Conservation (phyloP, 345 rosid genomes). For the Hypericum androsaemum region DNA sequence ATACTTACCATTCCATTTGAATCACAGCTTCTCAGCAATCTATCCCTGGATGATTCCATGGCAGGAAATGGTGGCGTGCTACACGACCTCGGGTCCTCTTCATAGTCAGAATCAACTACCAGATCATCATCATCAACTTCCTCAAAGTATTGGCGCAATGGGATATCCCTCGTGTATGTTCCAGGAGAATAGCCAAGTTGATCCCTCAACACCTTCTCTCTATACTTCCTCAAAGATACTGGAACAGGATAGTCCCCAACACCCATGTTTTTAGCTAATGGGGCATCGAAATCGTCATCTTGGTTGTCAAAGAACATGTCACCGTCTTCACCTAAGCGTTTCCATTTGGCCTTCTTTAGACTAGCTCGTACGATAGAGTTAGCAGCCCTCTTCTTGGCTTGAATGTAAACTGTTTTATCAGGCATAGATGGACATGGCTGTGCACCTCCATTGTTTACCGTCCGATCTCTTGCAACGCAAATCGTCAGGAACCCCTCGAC, state of each 20-base stretch:
- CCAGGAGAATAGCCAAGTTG: conserved; percentile 45
- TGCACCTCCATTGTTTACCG: no score
- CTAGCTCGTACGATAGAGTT: conserved; percentile 80
- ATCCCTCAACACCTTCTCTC: conserved; percentile 36
- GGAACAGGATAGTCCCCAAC: conserved; percentile 30
- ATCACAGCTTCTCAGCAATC: conserved; percentile 55
- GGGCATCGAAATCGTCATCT: conserved; percentile 55
- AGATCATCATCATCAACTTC: conserved; percentile 33
- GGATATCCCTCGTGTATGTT: conserved; percentile 34
- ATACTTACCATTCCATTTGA: conserved; percentile 23
- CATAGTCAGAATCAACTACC: conserved; percentile 47
- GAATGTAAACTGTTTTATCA: no score
- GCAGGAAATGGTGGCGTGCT: conserved; percentile 44
- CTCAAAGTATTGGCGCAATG: conserved; percentile 31
- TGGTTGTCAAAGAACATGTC: conserved; percentile 60
- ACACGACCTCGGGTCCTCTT: conserved; percentile 50
- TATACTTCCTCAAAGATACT: conserved; percentile 32
- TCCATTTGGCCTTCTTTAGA: conserved; percentile 68
- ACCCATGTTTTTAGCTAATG: conserved; percentile 25
- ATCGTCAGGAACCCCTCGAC: no score
- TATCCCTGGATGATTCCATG: conserved; percentile 47
- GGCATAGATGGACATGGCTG: no score
- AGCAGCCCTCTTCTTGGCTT: conserved; percentile 93
- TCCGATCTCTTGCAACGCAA: no score
- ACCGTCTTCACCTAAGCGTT: conserved; percentile 34